Evolutionary conservation across 208 protist species (phyloP), one percentile per base, ranked within the genome.

Genomic region (Wallacemonas collosoma): DNA sequence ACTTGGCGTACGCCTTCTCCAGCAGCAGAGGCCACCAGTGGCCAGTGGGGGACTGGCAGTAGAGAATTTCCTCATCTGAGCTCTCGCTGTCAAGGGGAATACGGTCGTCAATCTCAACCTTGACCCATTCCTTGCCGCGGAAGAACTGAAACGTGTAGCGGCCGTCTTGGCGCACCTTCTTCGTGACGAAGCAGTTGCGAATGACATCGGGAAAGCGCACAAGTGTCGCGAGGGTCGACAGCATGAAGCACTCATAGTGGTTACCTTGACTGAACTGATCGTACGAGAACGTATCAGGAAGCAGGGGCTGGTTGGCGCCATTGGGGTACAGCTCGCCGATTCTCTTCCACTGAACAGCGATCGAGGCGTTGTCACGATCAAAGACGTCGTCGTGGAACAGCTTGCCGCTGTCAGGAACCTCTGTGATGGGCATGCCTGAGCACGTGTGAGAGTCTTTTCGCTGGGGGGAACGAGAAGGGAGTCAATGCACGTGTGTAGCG

Each of bases 1-100:
- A 83, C 72, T 90, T 90, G 41, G 85, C 85, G 71, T 90, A 86
- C 15, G 85, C 85, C 82, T 90, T 87, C 78, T 90, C 82, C n/a
- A 90, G 79, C 54, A 90, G 68, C 56, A 86, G 71, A n/a, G 85
- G 81, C 85, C 85, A 90, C 77, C 76, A 82, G 58, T 81, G 71
- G 48, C 71, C 72, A n/a, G 75, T 81, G 50, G 80, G 79, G 39
- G 82, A 83, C 12, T 73, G 81, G 43, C 66, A 71, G 69, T 79
- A 88, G 38, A 90, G 68, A n/a, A 81, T 62, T 51, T 81, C 79
- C 69, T 85, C 76, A 15, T 85, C 76, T 38, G 76, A 73, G 62
- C 60, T 73, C 2, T 84, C 80, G n/a, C 71, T 71, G 67, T 85
- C 80, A 1, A 87, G 56, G 55, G 80, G 56, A 56, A 86, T 84